A percentile compares a stretch with the other conserved stretches of the same genome.
These are phyloP conservation scores for Boletus reticuloceps DNA, from an alignment of 768 basidiomycete genomes.

Conservation along the genomic window DNA sequence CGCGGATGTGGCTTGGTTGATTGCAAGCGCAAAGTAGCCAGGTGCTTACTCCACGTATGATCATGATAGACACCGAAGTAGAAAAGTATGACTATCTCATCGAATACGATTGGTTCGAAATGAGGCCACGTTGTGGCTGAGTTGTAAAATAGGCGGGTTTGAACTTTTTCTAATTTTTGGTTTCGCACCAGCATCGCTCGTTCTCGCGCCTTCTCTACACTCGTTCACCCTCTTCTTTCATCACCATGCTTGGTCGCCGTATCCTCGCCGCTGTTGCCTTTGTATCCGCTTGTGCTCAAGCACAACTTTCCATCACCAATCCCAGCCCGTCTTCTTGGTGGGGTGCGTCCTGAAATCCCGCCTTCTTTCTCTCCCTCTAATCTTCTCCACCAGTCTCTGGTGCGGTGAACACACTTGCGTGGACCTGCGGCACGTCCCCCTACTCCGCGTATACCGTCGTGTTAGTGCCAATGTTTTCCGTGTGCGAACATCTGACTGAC, in stretches of 20 bases:
- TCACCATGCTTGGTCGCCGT: slow-evolving; percentile 34
- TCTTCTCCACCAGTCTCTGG: slow-evolving; percentile 43
- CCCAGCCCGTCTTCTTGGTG: slow-evolving; percentile 55
- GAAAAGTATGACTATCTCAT: too few species aligned
- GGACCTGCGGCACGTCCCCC: slow-evolving; percentile 50
- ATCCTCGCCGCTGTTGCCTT: slow-evolving; percentile 39
- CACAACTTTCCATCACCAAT: slow-evolving; percentile 42
- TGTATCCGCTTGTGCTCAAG: slow-evolving; percentile 33
- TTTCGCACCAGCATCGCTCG: slow-evolving; percentile 19
- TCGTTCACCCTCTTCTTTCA: slow-evolving; percentile 7
- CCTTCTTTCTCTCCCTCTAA: neutral
- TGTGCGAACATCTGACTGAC: slow-evolving; percentile 7
- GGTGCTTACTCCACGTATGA: too few species aligned
- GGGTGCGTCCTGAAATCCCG: slow-evolving; percentile 43
- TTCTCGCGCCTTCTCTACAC: slow-evolving; percentile 16
- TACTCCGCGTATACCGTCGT: slow-evolving; percentile 45
- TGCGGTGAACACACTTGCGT: slow-evolving; percentile 55
- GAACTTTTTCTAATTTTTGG: slow-evolving; percentile 8
- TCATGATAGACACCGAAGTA: too few species aligned
- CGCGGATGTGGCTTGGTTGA: too few species aligned
- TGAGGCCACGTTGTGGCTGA: neutral
- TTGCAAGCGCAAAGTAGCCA: too few species aligned
- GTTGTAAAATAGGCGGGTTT: neutral
- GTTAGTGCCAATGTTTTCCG: slow-evolving; percentile 25
- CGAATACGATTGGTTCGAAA: too few species aligned